Conservation (phyloP, 257 asterid genomes). For the Rhazya stricta region DNA sequence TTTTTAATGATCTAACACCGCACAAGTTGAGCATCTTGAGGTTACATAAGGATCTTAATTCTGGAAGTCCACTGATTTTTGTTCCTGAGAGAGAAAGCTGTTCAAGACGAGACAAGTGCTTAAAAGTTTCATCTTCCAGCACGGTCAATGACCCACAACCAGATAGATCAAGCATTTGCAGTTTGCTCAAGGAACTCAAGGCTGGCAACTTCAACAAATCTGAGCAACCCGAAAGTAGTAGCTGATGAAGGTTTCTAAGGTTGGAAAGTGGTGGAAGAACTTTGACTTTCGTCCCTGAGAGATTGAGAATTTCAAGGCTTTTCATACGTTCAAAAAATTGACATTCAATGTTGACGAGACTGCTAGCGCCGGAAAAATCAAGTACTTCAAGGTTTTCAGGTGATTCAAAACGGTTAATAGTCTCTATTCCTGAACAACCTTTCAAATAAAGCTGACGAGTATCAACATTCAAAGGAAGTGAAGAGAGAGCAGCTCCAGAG, state of each 20-base stretch:
- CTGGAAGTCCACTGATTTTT: conserved; percentile 9
- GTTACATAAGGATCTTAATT: conserved; percentile 7
- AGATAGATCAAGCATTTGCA: conserved; percentile 20
- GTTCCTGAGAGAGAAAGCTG: conserved; percentile 13
- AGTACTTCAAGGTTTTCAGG: conserved; percentile 11
- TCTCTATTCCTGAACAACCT: conserved; percentile 6
- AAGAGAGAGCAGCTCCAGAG: background rate
- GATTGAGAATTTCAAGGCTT: conserved; percentile 15
- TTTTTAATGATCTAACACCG: background rate
- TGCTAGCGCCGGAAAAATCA: conserved; percentile 16
- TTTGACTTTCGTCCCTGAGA: conserved; percentile 16
- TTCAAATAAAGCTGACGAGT: conserved; percentile 5
- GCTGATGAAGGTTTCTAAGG: conserved; percentile 8
- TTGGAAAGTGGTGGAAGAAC: conserved; percentile 11
- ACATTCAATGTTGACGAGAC: conserved; percentile 10
- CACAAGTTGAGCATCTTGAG: conserved; percentile 13
- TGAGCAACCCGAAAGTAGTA: conserved; percentile 12
- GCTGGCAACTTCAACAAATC: conserved; percentile 15
- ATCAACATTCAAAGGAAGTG: conserved; percentile 6
- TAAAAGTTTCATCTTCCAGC: conserved; percentile 11
- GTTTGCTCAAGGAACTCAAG: conserved; percentile 10
- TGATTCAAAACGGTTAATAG: conserved; percentile 1
- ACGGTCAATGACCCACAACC: conserved; percentile 9
- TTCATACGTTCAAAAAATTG: conserved; percentile 1
- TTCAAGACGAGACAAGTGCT: conserved; percentile 7